phyloP scores from a whole-genome alignment of 208 protist genomes.

The Leishmania amazonensis region DNA sequence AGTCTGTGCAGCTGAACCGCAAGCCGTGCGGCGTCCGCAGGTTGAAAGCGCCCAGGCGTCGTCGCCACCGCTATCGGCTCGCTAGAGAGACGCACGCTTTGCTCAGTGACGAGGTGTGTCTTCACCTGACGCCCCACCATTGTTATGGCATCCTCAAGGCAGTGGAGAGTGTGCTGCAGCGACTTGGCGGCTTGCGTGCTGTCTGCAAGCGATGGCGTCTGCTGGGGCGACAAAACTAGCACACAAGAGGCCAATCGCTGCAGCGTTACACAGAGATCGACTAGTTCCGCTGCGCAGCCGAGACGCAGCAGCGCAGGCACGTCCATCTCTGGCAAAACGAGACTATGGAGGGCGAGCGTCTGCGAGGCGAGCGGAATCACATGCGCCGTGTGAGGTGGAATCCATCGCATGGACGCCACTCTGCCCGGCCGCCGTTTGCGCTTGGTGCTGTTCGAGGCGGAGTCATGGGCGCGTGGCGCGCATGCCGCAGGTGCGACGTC shows the following conservation, averaged over 20 bases:
- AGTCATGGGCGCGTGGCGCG: not conserved
- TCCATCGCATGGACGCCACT: conserved; percentile 54
- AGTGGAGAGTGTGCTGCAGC: conserved; percentile 36
- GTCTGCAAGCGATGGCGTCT: not conserved
- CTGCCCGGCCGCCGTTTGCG: not conserved
- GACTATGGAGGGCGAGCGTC: conserved; percentile 61
- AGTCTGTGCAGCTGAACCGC: conserved; percentile 44
- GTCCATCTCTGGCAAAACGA: conserved; percentile 50
- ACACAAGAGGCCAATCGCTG: conserved; percentile 57
- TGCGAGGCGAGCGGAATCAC: conserved; percentile 52
- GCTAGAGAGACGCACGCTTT: not conserved
- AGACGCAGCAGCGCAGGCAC: conserved; percentile 27
- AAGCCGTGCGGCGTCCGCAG: conserved; percentile 18
- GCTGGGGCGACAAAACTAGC: conserved; percentile 24
- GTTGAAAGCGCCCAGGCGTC: conserved; percentile 1
- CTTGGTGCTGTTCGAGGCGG: not conserved
- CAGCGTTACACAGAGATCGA: conserved; percentile 55
- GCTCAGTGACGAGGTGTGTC: conserved; percentile 20
- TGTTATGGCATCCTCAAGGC: conserved; percentile 45
- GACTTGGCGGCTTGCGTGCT: not conserved
- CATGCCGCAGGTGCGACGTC: not conserved
- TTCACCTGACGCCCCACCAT: conserved; percentile 30
- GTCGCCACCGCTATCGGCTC: not conserved
- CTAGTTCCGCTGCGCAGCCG: conserved; percentile 37
- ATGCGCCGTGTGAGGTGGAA: conserved; percentile 60